phyloP scores from a whole-genome alignment of 192 early-diverging fungal species.

The Rhizoclosmatium sp. region DNA sequence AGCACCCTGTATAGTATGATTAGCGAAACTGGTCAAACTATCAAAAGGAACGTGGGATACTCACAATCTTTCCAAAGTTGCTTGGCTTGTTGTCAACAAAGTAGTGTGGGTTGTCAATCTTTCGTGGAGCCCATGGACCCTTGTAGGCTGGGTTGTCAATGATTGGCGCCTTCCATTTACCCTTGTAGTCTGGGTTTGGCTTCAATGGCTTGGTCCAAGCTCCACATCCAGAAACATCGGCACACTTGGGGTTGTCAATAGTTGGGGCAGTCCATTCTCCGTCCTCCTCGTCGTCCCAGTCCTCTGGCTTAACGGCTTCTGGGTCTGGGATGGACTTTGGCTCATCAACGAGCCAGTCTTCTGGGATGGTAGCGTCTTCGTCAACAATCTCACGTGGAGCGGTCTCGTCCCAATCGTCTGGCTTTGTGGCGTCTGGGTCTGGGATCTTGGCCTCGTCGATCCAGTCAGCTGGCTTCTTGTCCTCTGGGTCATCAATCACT shows the following conservation, averaged over 20 bases:
- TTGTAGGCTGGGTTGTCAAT: constrained; percentile 95
- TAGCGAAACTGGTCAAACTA: neutral
- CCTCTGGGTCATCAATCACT: constrained; percentile 69
- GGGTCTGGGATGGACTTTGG: constrained; percentile 78
- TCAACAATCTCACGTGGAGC: constrained; percentile 82
- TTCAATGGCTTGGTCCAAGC: constrained; percentile 84
- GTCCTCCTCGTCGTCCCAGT: constrained; percentile 93
- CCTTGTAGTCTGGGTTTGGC: constrained; percentile 92
- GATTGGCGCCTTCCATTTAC: constrained; percentile 84
- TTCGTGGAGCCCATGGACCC: constrained; percentile 85
- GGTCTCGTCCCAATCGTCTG: constrained; percentile 86
- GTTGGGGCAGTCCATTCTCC: constrained; percentile 87
- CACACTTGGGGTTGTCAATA: constrained; percentile 85
- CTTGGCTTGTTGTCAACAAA: constrained; percentile 82
- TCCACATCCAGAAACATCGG: constrained; percentile 76
- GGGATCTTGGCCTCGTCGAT: constrained; percentile 83
- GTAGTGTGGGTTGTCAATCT: constrained; percentile 85
- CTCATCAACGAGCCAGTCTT: constrained; percentile 89
- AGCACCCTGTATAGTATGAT: constrained; percentile 54
- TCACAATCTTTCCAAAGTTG: constrained; percentile 79
- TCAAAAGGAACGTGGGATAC: constrained; percentile 2
- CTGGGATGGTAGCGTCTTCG: constrained; percentile 79
- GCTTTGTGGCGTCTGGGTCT: constrained; percentile 82
- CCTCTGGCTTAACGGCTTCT: constrained; percentile 80
- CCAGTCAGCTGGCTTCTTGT: constrained; percentile 89